Evolutionary conservation across 2,329 filamentous ascomycete species (phyloP).

Genomic region (Cladophialophora carrionii): DNA sequence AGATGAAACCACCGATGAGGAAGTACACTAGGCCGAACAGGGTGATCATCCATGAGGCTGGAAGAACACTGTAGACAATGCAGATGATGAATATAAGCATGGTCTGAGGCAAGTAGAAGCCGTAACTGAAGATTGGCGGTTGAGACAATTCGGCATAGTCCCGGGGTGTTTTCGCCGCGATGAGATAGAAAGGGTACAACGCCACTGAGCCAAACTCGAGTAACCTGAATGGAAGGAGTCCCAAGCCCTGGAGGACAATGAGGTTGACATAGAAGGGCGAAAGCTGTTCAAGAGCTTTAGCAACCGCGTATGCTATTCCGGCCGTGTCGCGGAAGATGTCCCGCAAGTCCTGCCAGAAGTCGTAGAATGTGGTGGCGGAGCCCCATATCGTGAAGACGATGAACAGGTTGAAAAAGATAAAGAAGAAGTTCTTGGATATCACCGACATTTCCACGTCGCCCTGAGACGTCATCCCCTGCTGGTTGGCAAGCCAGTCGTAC

Average conservation of each 20-base stretch:
- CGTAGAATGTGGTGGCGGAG: conserved; percentile 74
- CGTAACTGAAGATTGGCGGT: conserved; percentile 89
- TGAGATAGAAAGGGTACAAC: conserved; percentile 77
- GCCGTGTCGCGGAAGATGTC: conserved; percentile 78
- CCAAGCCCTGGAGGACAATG: conserved; percentile 90
- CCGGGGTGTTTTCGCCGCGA: conserved; percentile 82
- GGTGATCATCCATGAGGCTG: conserved; percentile 77
- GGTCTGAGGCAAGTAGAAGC: conserved; percentile 91
- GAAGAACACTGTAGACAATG: conserved; percentile 87
- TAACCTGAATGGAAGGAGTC: conserved; percentile 87
- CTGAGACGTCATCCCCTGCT: conserved; percentile 92
- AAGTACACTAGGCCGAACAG: conserved; percentile 81
- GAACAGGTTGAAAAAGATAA: conserved; percentile 99
- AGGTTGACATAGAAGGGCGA: conserved; percentile 90
- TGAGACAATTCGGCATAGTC: conserved; percentile 81
- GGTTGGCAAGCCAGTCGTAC: conserved; percentile 88
- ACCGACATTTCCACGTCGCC: conserved; percentile 92
- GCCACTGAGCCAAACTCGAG: conserved; percentile 85
- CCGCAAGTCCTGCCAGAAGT: conserved; percentile 65
- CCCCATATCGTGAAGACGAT: conserved; percentile 88
- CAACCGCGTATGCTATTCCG: conserved; percentile 74
- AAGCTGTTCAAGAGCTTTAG: conserved; percentile 72
- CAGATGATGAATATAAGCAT: conserved; percentile 94
- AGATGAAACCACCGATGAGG: conserved; percentile 77
- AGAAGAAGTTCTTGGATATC: conserved; percentile 99